These are phyloP conservation scores for Zasmidium angulare DNA, from an alignment of 2,329 filamentous ascomycete species.

Conservation along the genomic window DNA sequence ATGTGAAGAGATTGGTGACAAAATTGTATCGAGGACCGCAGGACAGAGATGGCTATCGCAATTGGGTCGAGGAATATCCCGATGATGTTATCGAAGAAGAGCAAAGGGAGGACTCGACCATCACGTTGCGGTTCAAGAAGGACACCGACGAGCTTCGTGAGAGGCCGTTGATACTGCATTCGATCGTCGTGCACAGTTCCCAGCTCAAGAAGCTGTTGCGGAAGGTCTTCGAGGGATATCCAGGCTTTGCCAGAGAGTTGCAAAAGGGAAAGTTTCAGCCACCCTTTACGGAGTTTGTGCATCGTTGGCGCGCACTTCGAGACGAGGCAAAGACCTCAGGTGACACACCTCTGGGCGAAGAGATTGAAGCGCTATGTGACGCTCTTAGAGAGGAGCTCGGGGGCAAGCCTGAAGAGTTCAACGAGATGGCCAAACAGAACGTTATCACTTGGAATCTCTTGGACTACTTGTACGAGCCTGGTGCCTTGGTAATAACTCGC, in stretches of 20 bases:
- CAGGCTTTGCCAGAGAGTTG: conserved; percentile 59
- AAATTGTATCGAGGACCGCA: neutral
- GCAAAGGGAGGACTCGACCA: neutral
- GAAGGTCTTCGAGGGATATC: conserved; percentile 58
- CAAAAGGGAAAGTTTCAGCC: conserved; percentile 59
- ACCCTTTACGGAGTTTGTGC: conserved; percentile 62
- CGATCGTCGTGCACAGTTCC: conserved; percentile 64
- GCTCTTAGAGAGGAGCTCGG: conserved; percentile 43
- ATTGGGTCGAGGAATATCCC: neutral
- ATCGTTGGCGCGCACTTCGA: conserved; percentile 54
- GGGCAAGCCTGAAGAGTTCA: conserved; percentile 40
- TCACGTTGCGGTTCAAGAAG: conserved; percentile 3
- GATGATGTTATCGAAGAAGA: neutral
- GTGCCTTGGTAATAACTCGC: conserved; percentile 35
- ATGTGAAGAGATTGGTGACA: neutral
- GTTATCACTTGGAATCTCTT: conserved; percentile 38
- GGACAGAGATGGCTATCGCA: neutral
- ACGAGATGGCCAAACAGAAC: conserved; percentile 34
- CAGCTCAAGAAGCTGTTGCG: conserved; percentile 58
- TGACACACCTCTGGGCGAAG: conserved; percentile 43
- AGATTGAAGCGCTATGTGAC: conserved; percentile 41
- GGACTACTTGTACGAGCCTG: conserved; percentile 38
- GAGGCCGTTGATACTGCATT: conserved; percentile 45
- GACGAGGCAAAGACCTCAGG: conserved; percentile 20
- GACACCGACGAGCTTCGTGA: conserved; percentile 2